Evolutionary conservation across 2,329 filamentous ascomycete genomes (phyloP), one percentile per base, ranked within the genome.

Genomic region (Hirsutella thompsonii): DNA sequence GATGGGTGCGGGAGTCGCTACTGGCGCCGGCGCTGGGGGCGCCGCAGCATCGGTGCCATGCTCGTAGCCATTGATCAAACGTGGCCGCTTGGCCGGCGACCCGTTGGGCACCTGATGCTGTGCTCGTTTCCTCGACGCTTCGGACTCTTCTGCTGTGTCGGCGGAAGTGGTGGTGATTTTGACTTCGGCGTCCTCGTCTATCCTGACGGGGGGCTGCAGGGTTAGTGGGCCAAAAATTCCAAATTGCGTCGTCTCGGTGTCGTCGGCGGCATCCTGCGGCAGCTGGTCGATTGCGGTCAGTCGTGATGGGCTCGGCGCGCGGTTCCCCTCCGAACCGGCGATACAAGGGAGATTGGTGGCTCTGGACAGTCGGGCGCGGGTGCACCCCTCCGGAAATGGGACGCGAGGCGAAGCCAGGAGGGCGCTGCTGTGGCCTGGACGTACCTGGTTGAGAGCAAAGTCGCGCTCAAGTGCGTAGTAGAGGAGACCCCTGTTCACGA

Each of bases 401-500:
- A 26, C 23, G 23, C 23, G 23, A 26, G 23, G 6, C 23, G 23
- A 26, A 26, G 23, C 23, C 23, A 26, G 23, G 23, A 26, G 23
- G 23, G 23, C 23, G 23, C 23, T 26, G 23, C 30, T 8, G n/a
- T 32, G 14, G 32, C n/a, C 41, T 37, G 39, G 36, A 43, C 60
- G 51, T 70, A 77, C 73, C 68, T 69, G 61, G 50, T 62, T 62
- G 42, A 61, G 60, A 50, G 63, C 62, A 55, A 66, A 67, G 46
- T 79, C 68, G 50, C 76, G 66, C 57, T 80, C 74, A 41, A 76
- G 65, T 37, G 69, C 70, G 55, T 73, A 65, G 60, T 77, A 80
- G 50, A 76, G 59, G 39, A 81, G 67, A 43, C 77, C 77, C 60
- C 74, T 74, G 59, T 81, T 79, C 49, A 81, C 60, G 47, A 79